Evolutionary conservation across 192 early-diverging fungal species (phyloP).

Genomic region (Coemansia sp.): DNA sequence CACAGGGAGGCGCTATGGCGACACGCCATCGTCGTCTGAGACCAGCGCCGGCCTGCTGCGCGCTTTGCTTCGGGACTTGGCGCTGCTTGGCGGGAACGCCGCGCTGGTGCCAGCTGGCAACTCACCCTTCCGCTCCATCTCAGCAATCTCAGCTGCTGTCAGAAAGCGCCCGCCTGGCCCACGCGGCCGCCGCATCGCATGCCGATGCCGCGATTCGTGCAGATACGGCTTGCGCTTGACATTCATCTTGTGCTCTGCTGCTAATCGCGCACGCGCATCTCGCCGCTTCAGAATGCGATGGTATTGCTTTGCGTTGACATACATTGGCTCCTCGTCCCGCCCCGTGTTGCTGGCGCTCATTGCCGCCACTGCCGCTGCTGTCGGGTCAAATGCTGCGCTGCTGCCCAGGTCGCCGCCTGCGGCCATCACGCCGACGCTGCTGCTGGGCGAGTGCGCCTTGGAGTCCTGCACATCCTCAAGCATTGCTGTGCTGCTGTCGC

Average conservation of each 20-base stretch:
- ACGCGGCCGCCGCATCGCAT: conserved; percentile 95
- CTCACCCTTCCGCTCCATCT: conserved; percentile 56
- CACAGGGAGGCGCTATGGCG: conserved; percentile 11
- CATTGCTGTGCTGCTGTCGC: conserved; percentile 5
- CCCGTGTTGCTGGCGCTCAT: conserved; percentile 32
- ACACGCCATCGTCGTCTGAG: neutral
- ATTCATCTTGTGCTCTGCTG: conserved; percentile 72
- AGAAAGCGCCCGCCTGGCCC: conserved; percentile 98
- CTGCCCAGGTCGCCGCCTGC: conserved; percentile 15
- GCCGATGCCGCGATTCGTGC: conserved; percentile 95
- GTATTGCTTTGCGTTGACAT: conserved; percentile 99
- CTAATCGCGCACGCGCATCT: conserved; percentile 81
- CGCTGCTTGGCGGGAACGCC: conserved; percentile 28
- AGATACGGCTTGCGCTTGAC: conserved; percentile 86
- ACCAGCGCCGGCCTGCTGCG: conserved; percentile 21
- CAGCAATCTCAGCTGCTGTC: conserved; percentile 74
- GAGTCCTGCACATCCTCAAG: conserved; percentile 30
- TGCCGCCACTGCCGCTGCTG: conserved; percentile 48
- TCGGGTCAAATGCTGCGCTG: conserved; percentile 38
- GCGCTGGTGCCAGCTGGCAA: conserved; percentile 46
- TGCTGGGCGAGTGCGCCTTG: conserved; percentile 21
- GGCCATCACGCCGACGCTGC: conserved; percentile 20
- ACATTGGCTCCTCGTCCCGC: conserved; percentile 83
- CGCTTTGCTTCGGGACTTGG: conserved; percentile 30
- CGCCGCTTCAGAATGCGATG: conserved; percentile 94